A percentile compares a stretch with the other conserved stretches of the same genome.
These are phyloP conservation scores for Gossypium aridum DNA, from an alignment of 441 rosid genomes.

Conservation along the genomic window DNA sequence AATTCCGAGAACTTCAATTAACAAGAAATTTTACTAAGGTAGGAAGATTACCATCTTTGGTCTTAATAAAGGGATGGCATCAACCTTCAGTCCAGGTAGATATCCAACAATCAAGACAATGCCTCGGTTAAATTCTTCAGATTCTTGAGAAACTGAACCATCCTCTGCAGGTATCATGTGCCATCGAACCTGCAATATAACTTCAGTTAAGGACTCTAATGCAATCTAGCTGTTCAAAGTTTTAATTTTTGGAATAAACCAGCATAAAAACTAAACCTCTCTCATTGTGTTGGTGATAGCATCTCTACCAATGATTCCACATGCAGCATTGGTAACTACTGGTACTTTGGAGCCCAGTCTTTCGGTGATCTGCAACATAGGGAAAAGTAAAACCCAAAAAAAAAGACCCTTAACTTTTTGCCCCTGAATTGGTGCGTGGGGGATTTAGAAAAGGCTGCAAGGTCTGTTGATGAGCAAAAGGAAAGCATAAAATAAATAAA, in stretches of 20 bases:
- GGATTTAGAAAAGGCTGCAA: not conserved
- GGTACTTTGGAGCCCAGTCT: conserved; percentile 31
- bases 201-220: conserved; percentile 16
- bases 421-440: not conserved
- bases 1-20: not conserved
- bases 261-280: conserved; percentile 16
- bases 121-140: conserved; percentile 9
- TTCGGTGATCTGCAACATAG: conserved; percentile 22
- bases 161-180: conserved; percentile 14
- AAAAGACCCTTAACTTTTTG: not conserved
- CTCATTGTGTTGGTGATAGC: conserved; percentile 23
- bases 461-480: not conserved
- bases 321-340: conserved; percentile 28
- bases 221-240: not conserved
- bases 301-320: conserved; percentile 44
- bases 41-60: conserved; percentile 19
- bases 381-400: no score
- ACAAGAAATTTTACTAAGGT: not conserved
- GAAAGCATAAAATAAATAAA: not conserved
- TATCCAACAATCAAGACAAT: conserved; percentile 41
- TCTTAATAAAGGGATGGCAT: conserved; percentile 28
- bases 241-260: not conserved
- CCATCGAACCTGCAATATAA: conserved; percentile 28
- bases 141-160: conserved; percentile 4
- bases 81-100: conserved; percentile 47